Percentiles rank a stretch among this genome's conserved stretches.
These are phyloP conservation scores for Epichloe hybrida DNA, from an alignment of 2,329 filamentous ascomycete genomes.

Conservation along the genomic window DNA sequence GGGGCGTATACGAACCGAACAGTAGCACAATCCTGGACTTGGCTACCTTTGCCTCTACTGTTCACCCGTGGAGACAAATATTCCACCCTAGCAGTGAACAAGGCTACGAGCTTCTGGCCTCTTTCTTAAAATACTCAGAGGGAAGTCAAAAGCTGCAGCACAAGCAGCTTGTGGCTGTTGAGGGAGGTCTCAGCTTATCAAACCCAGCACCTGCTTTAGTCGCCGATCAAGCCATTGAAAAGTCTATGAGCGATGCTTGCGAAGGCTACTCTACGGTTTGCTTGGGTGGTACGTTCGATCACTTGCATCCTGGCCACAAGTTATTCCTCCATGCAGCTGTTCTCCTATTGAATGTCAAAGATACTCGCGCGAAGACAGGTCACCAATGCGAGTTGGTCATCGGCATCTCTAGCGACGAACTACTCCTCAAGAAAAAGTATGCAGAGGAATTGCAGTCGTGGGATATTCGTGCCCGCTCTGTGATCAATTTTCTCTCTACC, in stretches of 20 bases:
- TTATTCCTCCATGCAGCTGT: conserved; percentile 82
- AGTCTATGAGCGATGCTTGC: conserved; percentile 1
- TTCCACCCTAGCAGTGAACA: conserved; percentile 54
- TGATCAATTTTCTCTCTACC: conserved; percentile 60
- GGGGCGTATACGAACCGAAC: conserved; percentile 27
- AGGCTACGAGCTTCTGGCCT: conserved; percentile 43
- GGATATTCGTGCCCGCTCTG: conserved; percentile 55
- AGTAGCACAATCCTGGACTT: conserved; percentile 36
- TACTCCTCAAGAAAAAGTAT: conserved; percentile 82
- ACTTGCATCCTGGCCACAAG: conserved; percentile 91
- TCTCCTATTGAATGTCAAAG: conserved; percentile 33
- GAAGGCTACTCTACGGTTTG: conserved; percentile 38
- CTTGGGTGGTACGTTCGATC: conserved; percentile 90
- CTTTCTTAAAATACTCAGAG: conserved; percentile 35
- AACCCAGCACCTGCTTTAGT: not conserved
- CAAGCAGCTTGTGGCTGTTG: conserved; percentile 36
- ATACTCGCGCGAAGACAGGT: not conserved
- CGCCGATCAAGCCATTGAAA: not conserved
- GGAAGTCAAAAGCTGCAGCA: conserved; percentile 32
- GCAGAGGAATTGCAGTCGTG: conserved; percentile 70
- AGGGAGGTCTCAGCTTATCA: conserved; percentile 36
- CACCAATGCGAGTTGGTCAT: conserved; percentile 51
- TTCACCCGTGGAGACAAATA: conserved; percentile 48
- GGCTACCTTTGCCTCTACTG: conserved; percentile 35
- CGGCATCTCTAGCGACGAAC: conserved; percentile 77